Conservation (phyloP, 2,329 filamentous ascomycete genomes). For the Hypoxylon sp. region DNA sequence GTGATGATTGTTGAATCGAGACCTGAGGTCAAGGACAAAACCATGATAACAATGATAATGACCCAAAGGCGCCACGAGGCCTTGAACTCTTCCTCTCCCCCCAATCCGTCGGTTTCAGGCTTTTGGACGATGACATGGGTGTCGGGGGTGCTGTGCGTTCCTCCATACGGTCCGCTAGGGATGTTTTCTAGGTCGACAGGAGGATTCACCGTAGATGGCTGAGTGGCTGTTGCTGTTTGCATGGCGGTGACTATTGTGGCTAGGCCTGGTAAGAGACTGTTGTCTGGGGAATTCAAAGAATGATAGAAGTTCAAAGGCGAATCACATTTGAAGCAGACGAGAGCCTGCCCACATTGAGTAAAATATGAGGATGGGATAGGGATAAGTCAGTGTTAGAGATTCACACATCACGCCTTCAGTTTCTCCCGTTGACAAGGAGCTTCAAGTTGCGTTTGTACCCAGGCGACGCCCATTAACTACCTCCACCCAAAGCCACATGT, state of each 20-base stretch:
- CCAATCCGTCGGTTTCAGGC: conserved; percentile 11
- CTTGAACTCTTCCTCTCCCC: conserved; percentile 17
- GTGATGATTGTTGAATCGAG: no score
- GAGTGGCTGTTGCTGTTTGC: conserved; percentile 11
- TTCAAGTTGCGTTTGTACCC: no score
- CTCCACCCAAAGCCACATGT: no score
- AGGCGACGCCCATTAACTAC: no score
- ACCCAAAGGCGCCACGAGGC: conserved; percentile 20
- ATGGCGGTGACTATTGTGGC: conserved; percentile 10
- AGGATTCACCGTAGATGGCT: conserved; percentile 11
- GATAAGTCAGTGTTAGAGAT: conserved; percentile 10
- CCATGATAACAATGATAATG: conserved; percentile 20
- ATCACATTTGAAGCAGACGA: conserved; percentile 4
- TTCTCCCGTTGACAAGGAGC: no score
- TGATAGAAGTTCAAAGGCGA: conserved; percentile 4
- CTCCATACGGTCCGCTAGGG: conserved; percentile 4
- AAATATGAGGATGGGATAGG: neutral
- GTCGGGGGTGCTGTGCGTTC: conserved; percentile 5
- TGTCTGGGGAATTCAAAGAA: conserved; percentile 9
- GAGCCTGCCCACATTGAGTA: neutral
- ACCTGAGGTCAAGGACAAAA: neutral
- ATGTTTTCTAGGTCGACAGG: conserved; percentile 10
- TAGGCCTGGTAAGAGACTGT: conserved; percentile 14
- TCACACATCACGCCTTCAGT: conserved; percentile 10
- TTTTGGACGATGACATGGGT: no score